Base-by-base conservation (phyloP, 495 filamentous ascomycete species). In the Sordaria brevicollis region DNA sequence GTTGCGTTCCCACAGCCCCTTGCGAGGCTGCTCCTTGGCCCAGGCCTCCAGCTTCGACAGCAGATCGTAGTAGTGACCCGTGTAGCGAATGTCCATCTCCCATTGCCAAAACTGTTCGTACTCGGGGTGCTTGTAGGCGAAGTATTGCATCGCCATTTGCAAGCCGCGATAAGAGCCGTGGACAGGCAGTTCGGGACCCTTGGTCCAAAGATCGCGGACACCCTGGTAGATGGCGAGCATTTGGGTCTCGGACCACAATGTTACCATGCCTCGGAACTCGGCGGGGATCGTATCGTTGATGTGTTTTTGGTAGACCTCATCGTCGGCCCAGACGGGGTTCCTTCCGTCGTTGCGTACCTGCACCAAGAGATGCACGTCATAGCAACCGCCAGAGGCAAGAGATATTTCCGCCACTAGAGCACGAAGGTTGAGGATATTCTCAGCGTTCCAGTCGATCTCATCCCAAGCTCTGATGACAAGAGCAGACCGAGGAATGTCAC, bases 51-150 rank as follows among this genome's bases (percentile, higher is more conserved):
- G 81, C 74, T 89, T 89, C 73, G 89, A 85, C 76, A 98, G 91
- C 31, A 98, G 83, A 73, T 97, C 90, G 78, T 96, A 95, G 85
- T 90, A 96, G 79, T 99, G 94, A n/a, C 95, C 96, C 0, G 91
- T 97, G 78, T 97, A 97, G 4, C 95, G 90, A 38, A 93, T 89
- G 76, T 99, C 95, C 90, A 98, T 96, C 80, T 99, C 95, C 93
- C 94, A 97, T 75, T 99, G 93, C 95, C 95, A 99, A 80, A 94
- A 91, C 80, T 89, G 92, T 69, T 98, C 96, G 76, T 95, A 99
- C 76, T 97, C 94, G 0, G 92, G 91, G 77, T 99, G 95, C 43
- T 88, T 86, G 72, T 92, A 88, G 17, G 94, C 90, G 75, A 97
- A 99, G 78, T 91, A 90, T 75, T 97, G 95, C 82, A 98, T 88